Percentiles rank a stretch among this genome's conserved stretches.
phyloP scores from a whole-genome alignment of 495 filamentous ascomycete genomes.

The Ascodesmis nigricans region DNA sequence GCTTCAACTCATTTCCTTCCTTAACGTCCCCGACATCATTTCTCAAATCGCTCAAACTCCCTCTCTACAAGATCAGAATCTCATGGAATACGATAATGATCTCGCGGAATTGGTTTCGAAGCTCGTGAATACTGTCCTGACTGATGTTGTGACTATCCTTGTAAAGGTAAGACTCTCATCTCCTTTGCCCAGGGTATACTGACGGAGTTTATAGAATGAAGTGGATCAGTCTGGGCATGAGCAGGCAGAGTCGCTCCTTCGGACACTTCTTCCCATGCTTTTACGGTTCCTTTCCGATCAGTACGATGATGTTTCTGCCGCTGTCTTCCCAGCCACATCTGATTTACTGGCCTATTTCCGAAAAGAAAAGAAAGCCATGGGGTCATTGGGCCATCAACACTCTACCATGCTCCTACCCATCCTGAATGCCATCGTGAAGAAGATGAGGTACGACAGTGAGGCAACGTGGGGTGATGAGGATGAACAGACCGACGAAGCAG shows the following conservation, averaged over 20 bases:
- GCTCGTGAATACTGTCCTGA: constrained; percentile 73
- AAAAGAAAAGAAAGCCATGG: constrained; percentile 41
- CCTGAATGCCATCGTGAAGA: constrained; percentile 69
- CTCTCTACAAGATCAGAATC: constrained; percentile 51
- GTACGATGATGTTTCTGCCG: constrained; percentile 91
- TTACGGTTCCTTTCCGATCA: constrained; percentile 91
- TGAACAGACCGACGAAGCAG: constrained; percentile 90
- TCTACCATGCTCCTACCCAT: constrained; percentile 61
- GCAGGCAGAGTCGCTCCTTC: constrained; percentile 51
- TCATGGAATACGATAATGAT: constrained; percentile 75
- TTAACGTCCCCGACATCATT: constrained; percentile 66
- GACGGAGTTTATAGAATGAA: constrained; percentile 24
- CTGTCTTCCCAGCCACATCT: constrained; percentile 71
- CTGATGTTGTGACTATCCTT: constrained; percentile 65
- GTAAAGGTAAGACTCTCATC: constrained; percentile 23
- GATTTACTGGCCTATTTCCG: constrained; percentile 76
- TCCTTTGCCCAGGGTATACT: constrained; percentile 1
- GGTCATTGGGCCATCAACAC: constrained; percentile 42
- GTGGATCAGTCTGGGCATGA: constrained; percentile 32
- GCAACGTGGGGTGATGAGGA: constrained; percentile 85
- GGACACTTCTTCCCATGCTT: constrained; percentile 60
- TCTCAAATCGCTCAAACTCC: constrained; percentile 60
- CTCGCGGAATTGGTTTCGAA: constrained; percentile 84
- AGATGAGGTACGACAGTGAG: constrained; percentile 94
- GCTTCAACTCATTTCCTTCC: constrained; percentile 71